Evolutionary conservation across 441 rosid genomes (phyloP), one percentile per base, ranked within the genome.

Genomic region (Adansonia gregorii): DNA sequence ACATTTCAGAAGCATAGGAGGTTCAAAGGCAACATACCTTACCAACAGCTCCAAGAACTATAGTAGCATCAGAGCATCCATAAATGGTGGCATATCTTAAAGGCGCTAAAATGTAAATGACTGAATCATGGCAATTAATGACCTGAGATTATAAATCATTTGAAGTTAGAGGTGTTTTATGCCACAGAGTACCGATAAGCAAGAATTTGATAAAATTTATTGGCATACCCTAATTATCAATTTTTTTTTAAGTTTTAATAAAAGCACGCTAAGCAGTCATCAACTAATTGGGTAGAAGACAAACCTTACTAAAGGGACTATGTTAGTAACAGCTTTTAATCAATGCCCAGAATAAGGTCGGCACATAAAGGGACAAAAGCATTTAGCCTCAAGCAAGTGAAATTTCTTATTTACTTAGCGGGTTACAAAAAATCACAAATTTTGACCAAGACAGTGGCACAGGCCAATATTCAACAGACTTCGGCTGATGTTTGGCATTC

Each of bases 1-100:
- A 3, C 6, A 49, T 24, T 69, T 6, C 20, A 69, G 35, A 11
- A 46, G 39, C 14, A 60, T 15, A 60, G 39, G 24, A 61, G 12
- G 59, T 69, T 49, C 59, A 59, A 5, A 39, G 52, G 58, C 7
- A 79, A 54, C 0, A 83, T 87, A 96, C 99, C 98, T 96, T 96
- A 84, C 99, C 99, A 81, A 92, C 95, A 73, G 99, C 98, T 85
- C 99, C 99, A 81, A 96, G 88, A 84, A 96, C 89, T 79, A 96
- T 91, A 63, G 99, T 94, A 54, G 98, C 80, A 82, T 96, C 99
- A 71, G 99, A 96, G 87, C 98, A 94, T 83, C 99, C 98, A 81
- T 96, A 92, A 59, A 96, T 75, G 24, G 98, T 96, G 67, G 94
- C 96, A 82, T 94, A 94, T 87, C 94, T 91, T 81, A 96, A 78